A percentile compares a stretch with the other conserved stretches of the same genome.
phyloP scores from a whole-genome alignment of 31 red algal species.

The Porphyra umbilicalis region DNA sequence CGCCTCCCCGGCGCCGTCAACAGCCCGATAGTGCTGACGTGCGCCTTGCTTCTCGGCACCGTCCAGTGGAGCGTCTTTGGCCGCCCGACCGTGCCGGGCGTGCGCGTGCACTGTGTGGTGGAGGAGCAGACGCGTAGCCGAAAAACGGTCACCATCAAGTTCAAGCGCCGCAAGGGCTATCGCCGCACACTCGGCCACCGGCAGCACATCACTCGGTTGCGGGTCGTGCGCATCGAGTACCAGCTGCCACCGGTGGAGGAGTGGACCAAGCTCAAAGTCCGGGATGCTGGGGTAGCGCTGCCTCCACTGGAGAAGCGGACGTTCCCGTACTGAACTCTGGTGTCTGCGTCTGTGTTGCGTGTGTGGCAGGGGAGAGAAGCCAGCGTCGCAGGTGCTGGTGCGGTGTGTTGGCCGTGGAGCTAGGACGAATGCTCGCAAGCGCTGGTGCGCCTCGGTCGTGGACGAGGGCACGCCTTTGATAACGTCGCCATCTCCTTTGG shows the following conservation, averaged over 20 bases:
- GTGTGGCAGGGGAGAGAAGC: no score
- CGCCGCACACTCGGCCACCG: slow-evolving; percentile 65
- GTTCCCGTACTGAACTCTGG: not conserved
- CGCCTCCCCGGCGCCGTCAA: slow-evolving; percentile 61
- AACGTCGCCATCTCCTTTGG: no score
- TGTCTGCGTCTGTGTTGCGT: no score
- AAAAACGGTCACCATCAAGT: slow-evolving; percentile 62
- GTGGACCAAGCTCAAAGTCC: slow-evolving; percentile 30
- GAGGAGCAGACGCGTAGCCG: slow-evolving; percentile 77
- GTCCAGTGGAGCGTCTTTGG: slow-evolving; percentile 73
- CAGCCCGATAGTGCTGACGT: slow-evolving; percentile 25
- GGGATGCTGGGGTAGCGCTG: not conserved
- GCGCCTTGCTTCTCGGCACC: slow-evolving; percentile 42
- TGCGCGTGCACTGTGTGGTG: slow-evolving; percentile 38
- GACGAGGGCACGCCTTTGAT: no score
- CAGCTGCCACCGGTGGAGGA: slow-evolving; percentile 26
- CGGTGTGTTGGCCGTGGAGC: no score
- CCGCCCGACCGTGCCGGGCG: slow-evolving; percentile 45
- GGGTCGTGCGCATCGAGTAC: slow-evolving; percentile 53
- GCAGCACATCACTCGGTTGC: slow-evolving; percentile 74
- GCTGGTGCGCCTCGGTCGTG: no score
- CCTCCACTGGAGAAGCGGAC: not conserved
- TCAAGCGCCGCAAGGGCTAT: slow-evolving; percentile 92
- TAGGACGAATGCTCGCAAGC: no score
- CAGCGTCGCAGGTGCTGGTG: no score